Evolutionary conservation across 2,329 filamentous ascomycete genomes (phyloP), one percentile per base, ranked within the genome.

Genomic region (Purpureocillium takamizusanense): DNA sequence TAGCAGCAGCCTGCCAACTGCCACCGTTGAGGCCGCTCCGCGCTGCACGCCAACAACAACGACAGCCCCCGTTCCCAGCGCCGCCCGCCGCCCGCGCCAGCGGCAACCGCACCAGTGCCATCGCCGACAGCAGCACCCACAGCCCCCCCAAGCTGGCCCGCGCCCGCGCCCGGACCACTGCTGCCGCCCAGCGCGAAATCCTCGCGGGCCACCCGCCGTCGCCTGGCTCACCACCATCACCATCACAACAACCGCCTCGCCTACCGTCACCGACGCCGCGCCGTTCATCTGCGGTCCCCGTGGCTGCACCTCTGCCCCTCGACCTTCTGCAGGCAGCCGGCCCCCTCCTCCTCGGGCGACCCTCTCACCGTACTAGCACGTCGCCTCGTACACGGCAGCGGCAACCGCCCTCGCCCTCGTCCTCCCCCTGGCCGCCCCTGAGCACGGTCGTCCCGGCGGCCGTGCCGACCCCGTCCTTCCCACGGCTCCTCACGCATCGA

Each of bases 401-500:
- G 17, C 18, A 28, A 25, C 13, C 27, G 30, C 15, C 35, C 10
- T 14, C 27, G 7, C 3, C 27, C 29, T 14, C 35, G 28, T 15
- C 35, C 14, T 17, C 28, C 35, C n/a, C 16, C 35, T 11, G n/a
- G 35, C 27, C 21, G 35, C 42, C 46, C 44, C 42, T 43, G 47
- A 52, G 54, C 62, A 65, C 63, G 60, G 65, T 67, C 66, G 61
- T 68, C 52, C 51, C 58, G 55, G 58, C 67, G 64, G 65, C 59
- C 59, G 65, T 63, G 62, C 58, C 55, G 49, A 49, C 52, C 48
- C 46, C 49, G 47, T 60, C 54, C 53, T 60, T 60, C 63, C 66
- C 59, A 72, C 68, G 69, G 67, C 66, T 70, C 61, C 69, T 47
- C 58, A 63, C 62, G 56, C 61, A 54, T 55, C 56, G 53, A 46